A percentile compares a stretch with the other conserved stretches of the same genome.
Evolutionary conservation across 2,329 filamentous ascomycete genomes (phyloP).

Genomic region (Teratosphaeria viscida): DNA sequence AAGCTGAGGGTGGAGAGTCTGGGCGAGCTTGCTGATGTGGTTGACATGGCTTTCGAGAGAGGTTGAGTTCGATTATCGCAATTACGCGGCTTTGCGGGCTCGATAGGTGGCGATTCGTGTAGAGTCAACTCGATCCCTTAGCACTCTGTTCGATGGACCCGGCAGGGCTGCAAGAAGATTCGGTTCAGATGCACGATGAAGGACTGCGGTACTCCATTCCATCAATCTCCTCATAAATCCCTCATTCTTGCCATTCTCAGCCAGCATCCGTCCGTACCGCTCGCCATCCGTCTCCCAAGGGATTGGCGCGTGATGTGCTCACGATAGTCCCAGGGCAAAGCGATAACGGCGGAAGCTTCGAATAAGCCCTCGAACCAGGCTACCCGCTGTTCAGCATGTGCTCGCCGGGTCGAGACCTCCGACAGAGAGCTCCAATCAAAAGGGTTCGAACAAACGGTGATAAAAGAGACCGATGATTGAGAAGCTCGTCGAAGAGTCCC

Average conservation of each 20-base stretch:
- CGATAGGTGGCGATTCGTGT: not conserved
- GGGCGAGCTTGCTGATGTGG: conserved; percentile 50
- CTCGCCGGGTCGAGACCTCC: not conserved
- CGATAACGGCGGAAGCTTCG: not conserved
- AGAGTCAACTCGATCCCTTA: not conserved
- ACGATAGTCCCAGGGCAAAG: not conserved
- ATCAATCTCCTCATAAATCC: not conserved
- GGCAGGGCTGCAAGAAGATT: not conserved
- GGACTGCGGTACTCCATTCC: not conserved
- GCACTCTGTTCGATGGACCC: not conserved
- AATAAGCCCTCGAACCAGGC: not conserved
- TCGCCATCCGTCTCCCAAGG: not conserved
- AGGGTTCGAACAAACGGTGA: not conserved
- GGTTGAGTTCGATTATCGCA: not conserved
- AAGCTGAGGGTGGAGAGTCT: conserved; percentile 51
- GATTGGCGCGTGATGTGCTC: not conserved
- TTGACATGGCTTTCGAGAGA: conserved; percentile 30
- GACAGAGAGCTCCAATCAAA: not conserved
- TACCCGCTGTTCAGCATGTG: not conserved
- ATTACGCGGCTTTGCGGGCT: not conserved
- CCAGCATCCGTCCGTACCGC: not conserved
- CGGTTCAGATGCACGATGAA: not conserved
- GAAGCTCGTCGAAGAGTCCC: no score
- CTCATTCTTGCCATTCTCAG: not conserved
- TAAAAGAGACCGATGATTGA: no score